These are phyloP conservation scores for Botrytis tulipae DNA, from an alignment of 2,329 filamentous ascomycete genomes.

Conservation along the genomic window DNA sequence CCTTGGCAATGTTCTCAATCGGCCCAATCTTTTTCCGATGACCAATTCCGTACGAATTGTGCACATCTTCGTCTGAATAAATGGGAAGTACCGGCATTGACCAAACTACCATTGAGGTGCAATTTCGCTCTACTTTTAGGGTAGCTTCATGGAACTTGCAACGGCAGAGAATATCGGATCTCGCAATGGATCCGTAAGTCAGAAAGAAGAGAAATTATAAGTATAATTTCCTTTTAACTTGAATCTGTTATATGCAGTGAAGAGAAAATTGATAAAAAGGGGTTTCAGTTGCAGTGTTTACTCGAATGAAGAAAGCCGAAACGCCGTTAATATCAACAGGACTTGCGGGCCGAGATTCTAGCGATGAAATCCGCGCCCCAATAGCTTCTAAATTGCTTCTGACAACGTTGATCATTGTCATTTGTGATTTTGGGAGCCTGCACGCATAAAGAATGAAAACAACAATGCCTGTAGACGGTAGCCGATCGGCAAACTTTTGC, in stretches of 20 bases:
- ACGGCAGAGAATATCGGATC: not conserved
- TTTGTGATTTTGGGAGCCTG: not conserved
- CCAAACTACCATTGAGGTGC: not conserved
- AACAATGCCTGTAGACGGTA: not conserved
- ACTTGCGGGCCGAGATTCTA: not conserved
- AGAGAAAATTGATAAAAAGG: not conserved
- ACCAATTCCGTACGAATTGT: not conserved
- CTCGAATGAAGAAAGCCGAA: not conserved
- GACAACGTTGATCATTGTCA: not conserved
- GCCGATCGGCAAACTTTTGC: not conserved
- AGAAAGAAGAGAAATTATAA: not conserved
- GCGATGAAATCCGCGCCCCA: not conserved
- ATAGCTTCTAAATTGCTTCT: not conserved
- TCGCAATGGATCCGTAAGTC: no score
- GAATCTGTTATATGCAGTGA: not conserved
- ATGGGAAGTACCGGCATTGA: not conserved
- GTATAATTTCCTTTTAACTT: not conserved
- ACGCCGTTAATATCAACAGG: not conserved
- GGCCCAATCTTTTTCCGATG: not conserved
- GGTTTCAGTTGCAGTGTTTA: not conserved
- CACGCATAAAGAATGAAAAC: not conserved
- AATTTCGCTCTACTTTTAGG: not conserved
- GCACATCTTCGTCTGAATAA: not conserved
- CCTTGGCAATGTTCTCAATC: not conserved
- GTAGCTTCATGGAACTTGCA: not conserved